phyloP scores from a whole-genome alignment of 805 yeast genomes.

The Ogataea glucozyma region DNA sequence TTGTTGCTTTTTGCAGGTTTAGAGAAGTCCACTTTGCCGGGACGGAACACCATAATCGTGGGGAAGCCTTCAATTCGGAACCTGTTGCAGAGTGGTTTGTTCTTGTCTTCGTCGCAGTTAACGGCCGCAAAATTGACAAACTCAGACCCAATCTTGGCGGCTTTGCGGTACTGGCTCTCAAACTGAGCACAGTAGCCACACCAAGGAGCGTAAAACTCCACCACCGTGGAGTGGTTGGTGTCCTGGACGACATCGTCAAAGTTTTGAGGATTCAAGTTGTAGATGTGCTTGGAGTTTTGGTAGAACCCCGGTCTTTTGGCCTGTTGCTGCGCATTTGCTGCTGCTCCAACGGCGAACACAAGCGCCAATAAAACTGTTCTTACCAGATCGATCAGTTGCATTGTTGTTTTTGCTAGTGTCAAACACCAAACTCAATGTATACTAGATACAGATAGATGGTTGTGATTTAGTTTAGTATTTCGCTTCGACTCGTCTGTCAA shows the following conservation, averaged over 20 bases:
- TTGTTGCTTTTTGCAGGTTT: constrained; percentile 17
- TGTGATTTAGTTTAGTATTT: too few species aligned
- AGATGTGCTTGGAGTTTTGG: constrained; percentile 25
- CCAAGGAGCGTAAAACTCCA: constrained; percentile 97
- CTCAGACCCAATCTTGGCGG: constrained; percentile 59
- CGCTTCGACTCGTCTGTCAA: too few species aligned
- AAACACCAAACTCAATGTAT: too few species aligned
- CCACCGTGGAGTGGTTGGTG: constrained; percentile 77
- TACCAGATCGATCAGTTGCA: too few species aligned
- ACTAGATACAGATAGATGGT: too few species aligned
- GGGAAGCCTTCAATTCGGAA: constrained; percentile 79
- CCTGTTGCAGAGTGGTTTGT: constrained; percentile 67
- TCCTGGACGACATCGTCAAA: constrained; percentile 67
- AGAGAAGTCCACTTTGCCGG: constrained; percentile 39
- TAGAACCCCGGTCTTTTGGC: constrained; percentile 22
- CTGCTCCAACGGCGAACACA: too few species aligned
- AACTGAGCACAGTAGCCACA: constrained; percentile 89
- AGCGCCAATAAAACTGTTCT: too few species aligned
- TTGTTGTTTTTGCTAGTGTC: not conserved
- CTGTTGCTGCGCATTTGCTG: not conserved
- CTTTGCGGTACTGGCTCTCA: constrained; percentile 61
- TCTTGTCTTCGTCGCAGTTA: constrained; percentile 74
- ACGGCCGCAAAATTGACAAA: constrained; percentile 74
- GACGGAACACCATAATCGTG: constrained; percentile 77
- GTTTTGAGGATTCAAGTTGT: constrained; percentile 36